Conservation (phyloP, 2,329 filamentous ascomycete genomes). For the Pseudocercospora eumusae region DNA sequence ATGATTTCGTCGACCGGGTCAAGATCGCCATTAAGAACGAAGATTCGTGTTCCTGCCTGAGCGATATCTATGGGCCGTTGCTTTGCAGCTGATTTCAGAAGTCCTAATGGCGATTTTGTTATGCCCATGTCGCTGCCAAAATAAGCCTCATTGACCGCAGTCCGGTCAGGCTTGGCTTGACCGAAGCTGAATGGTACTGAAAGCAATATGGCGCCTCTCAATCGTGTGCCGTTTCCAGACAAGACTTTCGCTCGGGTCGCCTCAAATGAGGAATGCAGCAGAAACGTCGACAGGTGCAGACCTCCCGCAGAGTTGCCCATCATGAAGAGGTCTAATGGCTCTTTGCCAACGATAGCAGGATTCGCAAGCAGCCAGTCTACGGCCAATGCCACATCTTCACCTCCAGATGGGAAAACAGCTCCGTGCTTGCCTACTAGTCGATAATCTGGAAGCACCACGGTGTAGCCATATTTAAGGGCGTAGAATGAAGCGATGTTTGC, state of each 20-base stretch:
- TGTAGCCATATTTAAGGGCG: conserved; percentile 40
- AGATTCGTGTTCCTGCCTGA: conserved; percentile 19
- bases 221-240: conserved; percentile 15
- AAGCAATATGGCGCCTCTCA: conserved; percentile 32
- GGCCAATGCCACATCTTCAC: conserved; percentile 43
- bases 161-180: conserved; percentile 17
- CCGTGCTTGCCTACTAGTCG: conserved; percentile 42
- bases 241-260: conserved; percentile 27
- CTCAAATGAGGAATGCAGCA: conserved; percentile 35
- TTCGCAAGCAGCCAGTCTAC: conserved; percentile 41
- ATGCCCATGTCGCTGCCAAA: conserved; percentile 26
- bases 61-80: conserved; percentile 24
- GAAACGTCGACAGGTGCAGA: conserved; percentile 43
- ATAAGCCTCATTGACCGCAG: conserved; percentile 26
- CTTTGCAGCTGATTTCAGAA: conserved; percentile 25
- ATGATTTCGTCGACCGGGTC: conserved; percentile 35
- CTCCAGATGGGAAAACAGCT: conserved; percentile 46
- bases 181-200: conserved; percentile 34
- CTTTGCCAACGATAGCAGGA: conserved; percentile 30
- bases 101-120: conserved; percentile 27
- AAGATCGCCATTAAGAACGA: conserved; percentile 32
- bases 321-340: conserved; percentile 41
- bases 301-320: conserved; percentile 48
- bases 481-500: conserved; percentile 47
- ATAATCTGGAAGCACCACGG: conserved; percentile 45